Percentiles rank a stretch among this genome's conserved stretches.
These are phyloP conservation scores for Epipyxis sp. DNA, from an alignment of 108 stramenopile species.

Conservation along the genomic window DNA sequence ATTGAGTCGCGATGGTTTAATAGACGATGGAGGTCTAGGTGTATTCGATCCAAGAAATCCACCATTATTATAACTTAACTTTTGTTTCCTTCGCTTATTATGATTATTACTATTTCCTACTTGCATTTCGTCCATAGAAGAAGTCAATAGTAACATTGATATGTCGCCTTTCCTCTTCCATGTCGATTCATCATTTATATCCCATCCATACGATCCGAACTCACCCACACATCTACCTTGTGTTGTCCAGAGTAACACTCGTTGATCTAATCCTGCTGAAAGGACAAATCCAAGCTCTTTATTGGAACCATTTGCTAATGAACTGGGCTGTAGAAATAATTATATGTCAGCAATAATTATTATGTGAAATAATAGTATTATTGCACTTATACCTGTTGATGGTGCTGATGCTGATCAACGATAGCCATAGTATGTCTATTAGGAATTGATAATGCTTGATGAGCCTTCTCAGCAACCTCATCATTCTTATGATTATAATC, in stretches of 20 bases:
- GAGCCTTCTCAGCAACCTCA: too few species aligned
- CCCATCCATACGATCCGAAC: neutral
- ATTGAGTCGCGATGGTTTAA: neutral
- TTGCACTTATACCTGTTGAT: too few species aligned
- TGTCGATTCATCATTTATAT: constrained; percentile 4
- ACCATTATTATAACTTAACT: neutral
- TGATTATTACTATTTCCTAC: neutral
- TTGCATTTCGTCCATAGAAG: neutral
- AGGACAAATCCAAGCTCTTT: neutral
- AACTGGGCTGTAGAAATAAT: too few species aligned
- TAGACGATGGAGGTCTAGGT: neutral
- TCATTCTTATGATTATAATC: too few species aligned
- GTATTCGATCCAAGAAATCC: neutral
- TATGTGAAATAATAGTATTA: too few species aligned
- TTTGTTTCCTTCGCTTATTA: neutral
- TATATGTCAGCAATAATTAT: too few species aligned
- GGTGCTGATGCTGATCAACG: too few species aligned
- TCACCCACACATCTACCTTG: constrained; percentile 5
- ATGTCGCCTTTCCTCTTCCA: neutral
- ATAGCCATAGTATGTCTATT: too few species aligned
- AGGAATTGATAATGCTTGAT: too few species aligned
- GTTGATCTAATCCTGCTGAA: neutral
- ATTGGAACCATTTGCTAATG: too few species aligned
- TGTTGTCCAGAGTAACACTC: neutral
- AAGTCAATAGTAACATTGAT: neutral